A percentile compares a stretch with the other conserved stretches of the same genome.
Conservation (phyloP, 306 rosid species). For the Pachyrhizus erosus region DNA sequence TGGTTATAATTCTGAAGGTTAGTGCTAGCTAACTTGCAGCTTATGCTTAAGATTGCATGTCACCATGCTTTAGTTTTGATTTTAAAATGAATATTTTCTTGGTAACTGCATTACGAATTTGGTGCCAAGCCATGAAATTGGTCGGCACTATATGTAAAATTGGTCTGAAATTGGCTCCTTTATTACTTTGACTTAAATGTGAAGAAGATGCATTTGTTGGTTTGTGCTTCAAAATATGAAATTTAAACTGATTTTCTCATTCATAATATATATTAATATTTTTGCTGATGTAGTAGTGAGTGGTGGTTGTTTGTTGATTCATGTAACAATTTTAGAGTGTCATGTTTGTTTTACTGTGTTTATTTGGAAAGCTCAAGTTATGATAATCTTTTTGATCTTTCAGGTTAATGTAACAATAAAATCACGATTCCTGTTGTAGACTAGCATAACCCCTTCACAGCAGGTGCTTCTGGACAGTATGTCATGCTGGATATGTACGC, state of each 20-base stretch:
- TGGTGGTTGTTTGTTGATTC: slow-evolving; percentile 12
- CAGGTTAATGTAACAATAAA: slow-evolving; percentile 14
- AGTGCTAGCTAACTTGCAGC: slow-evolving; percentile 40
- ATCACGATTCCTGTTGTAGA: slow-evolving; percentile 4
- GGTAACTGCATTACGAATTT: slow-evolving; percentile 7
- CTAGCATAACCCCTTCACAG: neutral
- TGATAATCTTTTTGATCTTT: neutral
- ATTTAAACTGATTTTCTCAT: neutral
- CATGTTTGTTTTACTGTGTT: neutral
- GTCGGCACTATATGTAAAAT: slow-evolving; percentile 2
- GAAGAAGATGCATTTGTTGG: neutral
- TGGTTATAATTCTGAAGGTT: slow-evolving; percentile 53
- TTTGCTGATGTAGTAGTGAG: slow-evolving; percentile 22
- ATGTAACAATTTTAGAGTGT: neutral
- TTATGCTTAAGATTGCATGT: slow-evolving; percentile 34
- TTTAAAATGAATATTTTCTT: slow-evolving; percentile 26
- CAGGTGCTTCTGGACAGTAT: slow-evolving; percentile 27
- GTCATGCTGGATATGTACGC: slow-evolving; percentile 1
- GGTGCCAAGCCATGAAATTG: slow-evolving; percentile 15
- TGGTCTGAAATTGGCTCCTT: neutral
- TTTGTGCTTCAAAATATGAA: neutral
- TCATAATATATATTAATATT: neutral
- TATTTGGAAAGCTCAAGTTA: neutral
- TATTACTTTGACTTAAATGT: neutral
- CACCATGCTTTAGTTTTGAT: slow-evolving; percentile 26